These are phyloP conservation scores for Penicillium capsulatum DNA, from an alignment of 2,329 filamentous ascomycete species.

Conservation along the genomic window DNA sequence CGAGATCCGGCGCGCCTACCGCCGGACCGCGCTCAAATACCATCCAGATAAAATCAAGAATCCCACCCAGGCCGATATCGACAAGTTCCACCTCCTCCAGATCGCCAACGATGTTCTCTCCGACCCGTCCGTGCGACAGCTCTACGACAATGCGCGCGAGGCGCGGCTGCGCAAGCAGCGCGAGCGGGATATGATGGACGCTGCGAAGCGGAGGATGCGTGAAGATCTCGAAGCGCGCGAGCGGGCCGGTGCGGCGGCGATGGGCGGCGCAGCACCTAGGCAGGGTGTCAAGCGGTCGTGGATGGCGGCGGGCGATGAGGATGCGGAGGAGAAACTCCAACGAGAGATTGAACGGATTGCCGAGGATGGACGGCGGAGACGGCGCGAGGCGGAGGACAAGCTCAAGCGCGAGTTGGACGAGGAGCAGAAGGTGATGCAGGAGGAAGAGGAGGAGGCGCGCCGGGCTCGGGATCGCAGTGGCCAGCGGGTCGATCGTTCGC, in stretches of 20 bases:
- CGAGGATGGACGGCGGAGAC: conserved; percentile 51
- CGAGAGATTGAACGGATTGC: conserved; percentile 52
- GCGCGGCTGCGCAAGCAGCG: conserved; percentile 65
- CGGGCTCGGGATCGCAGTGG: conserved; percentile 33
- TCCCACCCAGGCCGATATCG: conserved; percentile 62
- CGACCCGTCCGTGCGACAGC: conserved; percentile 63
- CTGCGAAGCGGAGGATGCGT: conserved; percentile 68
- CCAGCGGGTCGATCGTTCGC: conserved; percentile 32
- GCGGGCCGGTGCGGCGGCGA: conserved; percentile 44
- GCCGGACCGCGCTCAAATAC: conserved; percentile 79
- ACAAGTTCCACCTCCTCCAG: conserved; percentile 79
- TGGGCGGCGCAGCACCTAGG: conserved; percentile 15
- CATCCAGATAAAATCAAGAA: conserved; percentile 87
- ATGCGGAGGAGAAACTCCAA: conserved; percentile 49
- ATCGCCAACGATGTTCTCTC: conserved; percentile 81
- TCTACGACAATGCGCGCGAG: conserved; percentile 73
- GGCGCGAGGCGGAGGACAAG: conserved; percentile 47
- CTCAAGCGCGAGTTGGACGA: conserved; percentile 45
- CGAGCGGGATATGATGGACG: conserved; percentile 69
- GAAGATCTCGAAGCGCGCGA: conserved; percentile 83
- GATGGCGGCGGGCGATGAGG: conserved; percentile 35
- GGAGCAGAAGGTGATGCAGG: conserved; percentile 34
- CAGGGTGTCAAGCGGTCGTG: conserved; percentile 58
- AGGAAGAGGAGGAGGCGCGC: conserved; percentile 44
- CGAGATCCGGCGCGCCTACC: conserved; percentile 80